A percentile compares a stretch with the other conserved stretches of the same genome.
These are phyloP conservation scores for Blastobotrys malaysiensis DNA, from an alignment of 1,139 yeast genomes.

Conservation along the genomic window DNA sequence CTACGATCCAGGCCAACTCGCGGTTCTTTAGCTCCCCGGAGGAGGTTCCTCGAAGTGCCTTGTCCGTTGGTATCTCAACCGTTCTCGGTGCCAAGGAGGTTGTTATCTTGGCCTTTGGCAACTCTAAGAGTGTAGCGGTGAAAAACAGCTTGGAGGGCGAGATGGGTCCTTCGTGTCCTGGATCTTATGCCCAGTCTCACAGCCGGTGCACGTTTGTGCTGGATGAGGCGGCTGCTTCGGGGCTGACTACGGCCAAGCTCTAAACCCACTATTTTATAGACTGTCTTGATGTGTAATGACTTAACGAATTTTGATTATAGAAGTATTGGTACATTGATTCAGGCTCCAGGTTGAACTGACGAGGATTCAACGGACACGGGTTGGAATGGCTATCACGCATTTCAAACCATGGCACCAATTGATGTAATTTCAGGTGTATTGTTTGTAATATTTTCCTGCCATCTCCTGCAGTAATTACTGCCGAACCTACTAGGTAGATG, in stretches of 20 bases:
- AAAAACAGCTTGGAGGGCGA: constrained; percentile 22
- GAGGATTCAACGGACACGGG: too few relatives aligned
- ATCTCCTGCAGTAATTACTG: too few relatives aligned
- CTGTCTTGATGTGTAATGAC: neutral
- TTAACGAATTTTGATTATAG: neutral
- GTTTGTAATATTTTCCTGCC: too few relatives aligned
- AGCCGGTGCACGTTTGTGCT: constrained; percentile 22
- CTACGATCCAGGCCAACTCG: constrained; percentile 53
- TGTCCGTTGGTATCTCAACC: constrained; percentile 60
- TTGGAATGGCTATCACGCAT: too few relatives aligned
- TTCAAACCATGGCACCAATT: too few relatives aligned
- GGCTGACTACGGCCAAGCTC: neutral
- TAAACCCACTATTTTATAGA: neutral
- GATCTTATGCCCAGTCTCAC: constrained; percentile 26
- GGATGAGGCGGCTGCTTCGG: constrained; percentile 22
- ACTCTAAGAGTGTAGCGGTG: constrained; percentile 27
- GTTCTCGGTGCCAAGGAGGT: constrained; percentile 54
- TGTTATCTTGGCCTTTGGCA: constrained; percentile 33
- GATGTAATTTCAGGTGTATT: too few relatives aligned
- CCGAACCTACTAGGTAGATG: too few relatives aligned
- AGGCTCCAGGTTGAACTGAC: too few relatives aligned
- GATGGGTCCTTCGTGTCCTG: constrained; percentile 26
- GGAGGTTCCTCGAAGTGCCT: constrained; percentile 51
- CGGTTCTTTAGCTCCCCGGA: constrained; percentile 46
- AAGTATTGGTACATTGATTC: too few relatives aligned